phyloP scores from a whole-genome alignment of 495 filamentous ascomycete genomes.

The Xanthoparmelia taractica region DNA sequence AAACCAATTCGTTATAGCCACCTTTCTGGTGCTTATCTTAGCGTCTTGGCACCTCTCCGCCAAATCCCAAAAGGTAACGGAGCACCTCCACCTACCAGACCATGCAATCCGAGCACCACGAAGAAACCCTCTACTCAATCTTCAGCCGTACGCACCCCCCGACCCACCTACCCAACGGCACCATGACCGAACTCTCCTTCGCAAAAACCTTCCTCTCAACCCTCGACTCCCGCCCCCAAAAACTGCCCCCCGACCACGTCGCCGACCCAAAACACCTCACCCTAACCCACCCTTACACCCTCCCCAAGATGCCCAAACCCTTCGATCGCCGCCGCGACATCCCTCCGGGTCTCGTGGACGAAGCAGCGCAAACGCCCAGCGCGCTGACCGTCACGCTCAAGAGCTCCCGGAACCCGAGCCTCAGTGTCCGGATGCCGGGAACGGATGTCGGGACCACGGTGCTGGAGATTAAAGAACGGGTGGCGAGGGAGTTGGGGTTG shows the following conservation, averaged over 20 bases:
- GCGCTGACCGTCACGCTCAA: constrained; percentile 54
- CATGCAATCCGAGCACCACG: constrained; percentile 4
- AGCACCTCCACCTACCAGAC: neutral
- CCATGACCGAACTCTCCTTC: constrained; percentile 80
- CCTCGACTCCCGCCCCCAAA: constrained; percentile 67
- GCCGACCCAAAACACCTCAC: constrained; percentile 70
- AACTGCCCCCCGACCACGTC: constrained; percentile 76
- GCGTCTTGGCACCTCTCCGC: constrained; percentile 11
- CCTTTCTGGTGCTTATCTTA: too few species aligned
- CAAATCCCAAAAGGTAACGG: neutral
- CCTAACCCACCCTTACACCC: constrained; percentile 21
- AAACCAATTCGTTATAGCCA: too few species aligned
- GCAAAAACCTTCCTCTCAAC: constrained; percentile 72
- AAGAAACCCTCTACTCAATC: constrained; percentile 1
- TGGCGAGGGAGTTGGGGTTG: constrained; percentile 37
- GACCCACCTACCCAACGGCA: constrained; percentile 21
- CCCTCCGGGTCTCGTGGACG: neutral
- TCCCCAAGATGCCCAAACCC: constrained; percentile 23
- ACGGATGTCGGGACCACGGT: constrained; percentile 58
- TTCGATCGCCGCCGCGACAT: neutral
- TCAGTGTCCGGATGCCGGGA: constrained; percentile 53
- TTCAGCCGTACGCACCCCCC: constrained; percentile 4
- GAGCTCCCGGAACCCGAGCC: constrained; percentile 63
- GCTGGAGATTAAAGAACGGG: constrained; percentile 59
- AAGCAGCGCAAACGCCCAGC: neutral